phyloP scores from a whole-genome alignment of 768 basidiomycete species.

The Mycena polygramma region DNA sequence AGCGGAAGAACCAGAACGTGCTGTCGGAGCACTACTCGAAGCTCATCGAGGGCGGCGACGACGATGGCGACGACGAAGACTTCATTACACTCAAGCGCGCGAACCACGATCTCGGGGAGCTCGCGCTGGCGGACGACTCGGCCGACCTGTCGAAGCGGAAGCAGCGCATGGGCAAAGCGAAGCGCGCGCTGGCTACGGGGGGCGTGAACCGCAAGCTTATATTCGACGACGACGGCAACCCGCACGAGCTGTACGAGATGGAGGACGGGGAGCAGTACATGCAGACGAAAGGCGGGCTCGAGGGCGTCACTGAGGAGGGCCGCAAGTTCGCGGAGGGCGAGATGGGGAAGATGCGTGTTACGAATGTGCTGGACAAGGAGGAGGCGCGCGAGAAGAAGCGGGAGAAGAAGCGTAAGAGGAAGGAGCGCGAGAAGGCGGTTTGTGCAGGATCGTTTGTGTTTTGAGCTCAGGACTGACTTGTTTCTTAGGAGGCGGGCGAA shows the following conservation, averaged over 20 bases:
- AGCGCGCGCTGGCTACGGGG: constrained; percentile 78
- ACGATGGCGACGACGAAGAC: constrained; percentile 73
- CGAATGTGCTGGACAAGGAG: constrained; percentile 82
- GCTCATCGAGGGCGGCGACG: constrained; percentile 73
- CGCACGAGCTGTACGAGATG: constrained; percentile 88
- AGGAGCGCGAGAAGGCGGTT: constrained; percentile 75
- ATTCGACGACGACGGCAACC: constrained; percentile 90
- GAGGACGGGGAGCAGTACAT: constrained; percentile 81
- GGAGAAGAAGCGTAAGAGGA: constrained; percentile 94
- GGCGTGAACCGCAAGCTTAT: constrained; percentile 79
- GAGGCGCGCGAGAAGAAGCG: constrained; percentile 89
- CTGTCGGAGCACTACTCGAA: constrained; percentile 92
- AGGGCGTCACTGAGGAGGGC: constrained; percentile 76
- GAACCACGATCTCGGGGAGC: constrained; percentile 76
- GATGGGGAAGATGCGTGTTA: constrained; percentile 75
- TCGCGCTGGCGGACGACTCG: constrained; percentile 40
- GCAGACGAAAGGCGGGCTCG: constrained; percentile 70
- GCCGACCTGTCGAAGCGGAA: constrained; percentile 89
- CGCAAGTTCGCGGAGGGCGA: constrained; percentile 80
- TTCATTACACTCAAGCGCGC: constrained; percentile 96
- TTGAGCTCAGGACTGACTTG: constrained; percentile 31
- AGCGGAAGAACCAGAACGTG: constrained; percentile 93
- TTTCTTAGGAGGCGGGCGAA: constrained; percentile 45
- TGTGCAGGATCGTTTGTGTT: constrained; percentile 41
- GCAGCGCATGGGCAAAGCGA: constrained; percentile 77